Percentiles rank a stretch among this genome's conserved stretches.
phyloP scores from a whole-genome alignment of 441 rosid genomes.

The Arabidopsis hybrid region DNA sequence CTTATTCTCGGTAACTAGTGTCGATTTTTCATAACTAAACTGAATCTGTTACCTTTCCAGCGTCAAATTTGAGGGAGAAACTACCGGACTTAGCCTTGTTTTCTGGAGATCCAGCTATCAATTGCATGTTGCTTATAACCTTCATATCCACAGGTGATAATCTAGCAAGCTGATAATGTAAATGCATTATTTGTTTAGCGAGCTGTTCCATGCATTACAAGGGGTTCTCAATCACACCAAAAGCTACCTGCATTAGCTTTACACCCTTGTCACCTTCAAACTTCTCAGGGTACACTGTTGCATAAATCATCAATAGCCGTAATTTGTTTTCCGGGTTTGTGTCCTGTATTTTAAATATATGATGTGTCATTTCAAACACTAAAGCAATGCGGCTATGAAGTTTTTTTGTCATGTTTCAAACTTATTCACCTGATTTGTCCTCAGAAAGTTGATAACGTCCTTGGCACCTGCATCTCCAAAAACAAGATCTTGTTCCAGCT shows the following conservation, averaged over 20 bases:
- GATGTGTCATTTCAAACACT: slow-evolving; percentile 2
- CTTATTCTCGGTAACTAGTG: background rate
- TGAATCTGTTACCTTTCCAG: slow-evolving; percentile 56
- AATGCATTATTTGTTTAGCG: background rate
- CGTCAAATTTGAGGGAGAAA: slow-evolving; percentile 75
- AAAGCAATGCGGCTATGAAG: background rate
- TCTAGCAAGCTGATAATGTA: slow-evolving; percentile 61
- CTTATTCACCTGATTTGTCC: slow-evolving; percentile 56
- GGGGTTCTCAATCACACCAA: slow-evolving; percentile 21
- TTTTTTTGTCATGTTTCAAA: background rate
- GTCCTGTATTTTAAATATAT: slow-evolving; percentile 50
- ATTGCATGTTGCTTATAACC: slow-evolving; percentile 65
- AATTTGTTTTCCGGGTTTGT: slow-evolving; percentile 68
- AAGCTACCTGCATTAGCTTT: slow-evolving; percentile 89
- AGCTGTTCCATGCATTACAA: slow-evolving; percentile 15
- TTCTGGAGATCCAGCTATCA: slow-evolving; percentile 65
- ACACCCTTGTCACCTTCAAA: slow-evolving; percentile 79
- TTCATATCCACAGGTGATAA: slow-evolving; percentile 68
- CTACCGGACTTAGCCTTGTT: slow-evolving; percentile 49
- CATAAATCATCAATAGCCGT: slow-evolving; percentile 77
- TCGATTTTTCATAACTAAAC: slow-evolving; percentile 7
- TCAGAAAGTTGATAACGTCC: slow-evolving; percentile 66
- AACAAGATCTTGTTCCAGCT: slow-evolving; percentile 83
- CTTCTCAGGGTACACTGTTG: slow-evolving; percentile 70
- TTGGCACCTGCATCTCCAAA: slow-evolving; percentile 81